A percentile compares a stretch with the other conserved stretches of the same genome.
These are phyloP conservation scores for Corynespora cassiicola DNA, from an alignment of 2,329 filamentous ascomycete species.

Conservation along the genomic window DNA sequence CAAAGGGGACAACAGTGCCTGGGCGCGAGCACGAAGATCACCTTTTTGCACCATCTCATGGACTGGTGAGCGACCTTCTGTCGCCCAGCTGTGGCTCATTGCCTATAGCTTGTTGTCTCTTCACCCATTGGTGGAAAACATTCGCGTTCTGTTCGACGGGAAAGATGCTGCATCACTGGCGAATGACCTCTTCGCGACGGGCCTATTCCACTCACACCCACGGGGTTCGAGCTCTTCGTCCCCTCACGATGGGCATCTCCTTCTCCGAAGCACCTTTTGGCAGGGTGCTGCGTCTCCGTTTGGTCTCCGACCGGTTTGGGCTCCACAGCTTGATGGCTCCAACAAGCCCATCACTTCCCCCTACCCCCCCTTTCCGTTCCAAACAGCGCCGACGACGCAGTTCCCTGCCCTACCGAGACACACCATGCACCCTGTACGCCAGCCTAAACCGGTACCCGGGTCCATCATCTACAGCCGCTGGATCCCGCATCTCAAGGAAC, in stretches of 20 bases:
- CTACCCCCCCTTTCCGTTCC: slow-evolving; percentile 51
- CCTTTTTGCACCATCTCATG: slow-evolving; percentile 52
- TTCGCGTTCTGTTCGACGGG: slow-evolving; percentile 51
- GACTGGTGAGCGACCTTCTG: slow-evolving; percentile 47
- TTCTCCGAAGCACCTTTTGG: slow-evolving; percentile 59
- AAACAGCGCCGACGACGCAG: slow-evolving; percentile 55
- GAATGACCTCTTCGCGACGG: slow-evolving; percentile 49
- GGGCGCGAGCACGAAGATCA: slow-evolving; percentile 55
- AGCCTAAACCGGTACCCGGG: slow-evolving; percentile 73
- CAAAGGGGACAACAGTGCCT: slow-evolving; percentile 44
- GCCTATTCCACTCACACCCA: slow-evolving; percentile 53
- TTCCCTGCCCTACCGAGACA: slow-evolving; percentile 59
- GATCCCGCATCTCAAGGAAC: slow-evolving; percentile 77
- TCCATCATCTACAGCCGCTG: slow-evolving; percentile 79
- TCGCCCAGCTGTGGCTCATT: slow-evolving; percentile 56
- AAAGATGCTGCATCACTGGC: slow-evolving; percentile 43
- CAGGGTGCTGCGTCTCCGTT: slow-evolving; percentile 52
- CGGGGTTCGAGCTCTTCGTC: slow-evolving; percentile 40
- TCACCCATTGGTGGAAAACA: slow-evolving; percentile 52
- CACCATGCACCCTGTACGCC: slow-evolving; percentile 73
- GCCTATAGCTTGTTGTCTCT: slow-evolving; percentile 54
- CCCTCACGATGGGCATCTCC: slow-evolving; percentile 50
- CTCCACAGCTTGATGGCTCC: slow-evolving; percentile 38
- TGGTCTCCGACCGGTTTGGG: slow-evolving; percentile 50
- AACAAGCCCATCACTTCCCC: slow-evolving; percentile 47